These are phyloP conservation scores for Sarcocystis neurona DNA, from an alignment of 169 alveolate species.

Conservation along the genomic window DNA sequence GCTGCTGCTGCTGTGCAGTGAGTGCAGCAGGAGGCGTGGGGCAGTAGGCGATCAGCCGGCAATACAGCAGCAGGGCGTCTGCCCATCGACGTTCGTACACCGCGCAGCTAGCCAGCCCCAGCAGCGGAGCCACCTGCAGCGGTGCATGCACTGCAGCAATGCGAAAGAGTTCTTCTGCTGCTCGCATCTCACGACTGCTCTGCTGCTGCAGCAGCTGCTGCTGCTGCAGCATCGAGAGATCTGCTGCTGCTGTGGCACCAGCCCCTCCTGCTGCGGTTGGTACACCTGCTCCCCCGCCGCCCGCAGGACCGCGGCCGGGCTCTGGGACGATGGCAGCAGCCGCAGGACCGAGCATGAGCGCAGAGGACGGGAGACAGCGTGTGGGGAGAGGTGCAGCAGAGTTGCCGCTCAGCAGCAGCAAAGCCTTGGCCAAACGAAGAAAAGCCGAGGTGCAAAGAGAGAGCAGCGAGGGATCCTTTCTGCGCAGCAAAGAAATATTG, in stretches of 20 bases:
- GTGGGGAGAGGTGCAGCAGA: neutral
- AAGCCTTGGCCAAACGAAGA: constrained; percentile 9
- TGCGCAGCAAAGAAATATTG: constrained; percentile 38
- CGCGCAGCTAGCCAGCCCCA: constrained; percentile 58
- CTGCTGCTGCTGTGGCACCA: constrained; percentile 7
- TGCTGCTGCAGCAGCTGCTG: constrained; percentile 46
- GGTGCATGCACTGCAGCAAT: constrained; percentile 7
- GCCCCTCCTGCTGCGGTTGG: neutral
- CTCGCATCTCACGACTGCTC: constrained; percentile 23
- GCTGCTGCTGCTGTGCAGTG: neutral
- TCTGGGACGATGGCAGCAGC: no score
- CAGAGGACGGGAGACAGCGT: neutral
- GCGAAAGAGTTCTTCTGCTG: constrained; percentile 34
- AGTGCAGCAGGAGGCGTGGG: neutral
- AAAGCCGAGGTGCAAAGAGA: constrained; percentile 13
- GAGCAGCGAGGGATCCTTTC: constrained; percentile 40
- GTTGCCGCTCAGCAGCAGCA: constrained; percentile 27
- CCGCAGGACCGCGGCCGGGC: neutral
- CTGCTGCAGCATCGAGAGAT: neutral
- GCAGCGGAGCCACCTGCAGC: constrained; percentile 34
- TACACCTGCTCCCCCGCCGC: neutral
- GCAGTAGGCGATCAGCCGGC: constrained; percentile 39
- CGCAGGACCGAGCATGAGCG: neutral
- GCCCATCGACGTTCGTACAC: constrained; percentile 54
- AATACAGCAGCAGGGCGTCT: constrained; percentile 23